Percentiles rank a stretch among this genome's conserved stretches.
phyloP scores from a whole-genome alignment of 768 basidiomycete species.

The Tricholoma flavovirens region DNA sequence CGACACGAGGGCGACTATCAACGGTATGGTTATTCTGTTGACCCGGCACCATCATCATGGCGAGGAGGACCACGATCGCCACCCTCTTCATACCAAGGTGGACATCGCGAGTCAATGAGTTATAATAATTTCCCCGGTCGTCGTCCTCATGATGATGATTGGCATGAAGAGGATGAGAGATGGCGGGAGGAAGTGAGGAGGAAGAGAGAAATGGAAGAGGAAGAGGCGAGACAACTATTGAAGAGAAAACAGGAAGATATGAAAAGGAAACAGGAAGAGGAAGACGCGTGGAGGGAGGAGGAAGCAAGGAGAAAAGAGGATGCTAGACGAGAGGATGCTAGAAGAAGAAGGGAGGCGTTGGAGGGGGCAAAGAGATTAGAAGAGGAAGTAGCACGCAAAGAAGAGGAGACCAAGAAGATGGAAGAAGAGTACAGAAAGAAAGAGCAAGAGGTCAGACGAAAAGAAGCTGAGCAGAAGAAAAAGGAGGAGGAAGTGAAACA shows the following conservation, averaged over 20 bases:
- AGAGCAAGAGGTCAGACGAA: constrained; percentile 15
- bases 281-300: constrained; percentile 18
- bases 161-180: constrained; percentile 6
- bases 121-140: constrained; percentile 17
- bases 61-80: constrained; percentile 10
- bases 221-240: constrained; percentile 15
- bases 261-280: constrained; percentile 24
- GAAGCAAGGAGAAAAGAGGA: constrained; percentile 19
- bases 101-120: constrained; percentile 9
- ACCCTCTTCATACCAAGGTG: constrained; percentile 12
- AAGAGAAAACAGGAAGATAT: constrained; percentile 18
- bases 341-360: constrained; percentile 19
- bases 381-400: constrained; percentile 24
- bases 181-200: constrained; percentile 9
- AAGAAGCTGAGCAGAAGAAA: constrained; percentile 19
- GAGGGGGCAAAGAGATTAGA: constrained; percentile 23
- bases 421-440: constrained; percentile 17
- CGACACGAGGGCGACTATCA: constrained; percentile 8
- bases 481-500: constrained; percentile 19
- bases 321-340: constrained; percentile 16
- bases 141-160: neutral
- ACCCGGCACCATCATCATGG: constrained; percentile 5
- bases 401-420: constrained; percentile 20
- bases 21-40: constrained; percentile 10
- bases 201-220: constrained; percentile 8